These are phyloP conservation scores for Globisporangium alternatum DNA, from an alignment of 352 stramenopile species.

Conservation along the genomic window DNA sequence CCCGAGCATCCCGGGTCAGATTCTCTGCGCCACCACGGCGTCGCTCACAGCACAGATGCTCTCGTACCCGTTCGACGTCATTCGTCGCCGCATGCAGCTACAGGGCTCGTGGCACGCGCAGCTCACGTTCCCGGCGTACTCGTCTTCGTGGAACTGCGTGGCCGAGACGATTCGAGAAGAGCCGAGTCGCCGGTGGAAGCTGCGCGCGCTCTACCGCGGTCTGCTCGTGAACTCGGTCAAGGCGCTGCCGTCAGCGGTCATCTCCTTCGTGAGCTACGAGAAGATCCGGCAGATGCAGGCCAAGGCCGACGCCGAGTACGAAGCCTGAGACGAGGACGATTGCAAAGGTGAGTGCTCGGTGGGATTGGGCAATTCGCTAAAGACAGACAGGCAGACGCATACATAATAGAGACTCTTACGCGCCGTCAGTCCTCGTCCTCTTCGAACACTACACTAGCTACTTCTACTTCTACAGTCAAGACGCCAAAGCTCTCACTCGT, in stretches of 20 bases:
- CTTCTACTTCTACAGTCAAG: constrained; percentile 3
- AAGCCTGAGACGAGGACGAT: constrained; percentile 1
- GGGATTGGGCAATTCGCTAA: background rate
- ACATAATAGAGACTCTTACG: constrained; percentile 13
- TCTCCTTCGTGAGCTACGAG: constrained; percentile 83
- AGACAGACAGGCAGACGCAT: constrained; percentile 1
- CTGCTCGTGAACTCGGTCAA: constrained; percentile 75
- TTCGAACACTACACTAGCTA: background rate
- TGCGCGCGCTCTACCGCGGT: constrained; percentile 67
- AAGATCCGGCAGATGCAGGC: constrained; percentile 62
- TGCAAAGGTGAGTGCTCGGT: background rate
- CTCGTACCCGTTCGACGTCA: constrained; percentile 80
- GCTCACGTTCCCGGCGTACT: constrained; percentile 65
- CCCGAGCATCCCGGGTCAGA: constrained; percentile 71
- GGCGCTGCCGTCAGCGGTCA: constrained; percentile 60
- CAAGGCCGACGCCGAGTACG: constrained; percentile 29
- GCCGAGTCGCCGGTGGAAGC: constrained; percentile 14
- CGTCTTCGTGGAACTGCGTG: constrained; percentile 72
- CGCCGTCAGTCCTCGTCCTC: background rate
- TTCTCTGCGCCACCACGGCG: constrained; percentile 66
- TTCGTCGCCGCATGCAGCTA: constrained; percentile 76
- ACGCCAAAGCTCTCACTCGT: constrained; percentile 15
- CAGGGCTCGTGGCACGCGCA: constrained; percentile 62
- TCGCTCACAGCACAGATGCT: constrained; percentile 70
- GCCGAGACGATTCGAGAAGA: constrained; percentile 42